Evolutionary conservation across 2,329 filamentous ascomycete genomes (phyloP).

Genomic region (Diaporthe eres): DNA sequence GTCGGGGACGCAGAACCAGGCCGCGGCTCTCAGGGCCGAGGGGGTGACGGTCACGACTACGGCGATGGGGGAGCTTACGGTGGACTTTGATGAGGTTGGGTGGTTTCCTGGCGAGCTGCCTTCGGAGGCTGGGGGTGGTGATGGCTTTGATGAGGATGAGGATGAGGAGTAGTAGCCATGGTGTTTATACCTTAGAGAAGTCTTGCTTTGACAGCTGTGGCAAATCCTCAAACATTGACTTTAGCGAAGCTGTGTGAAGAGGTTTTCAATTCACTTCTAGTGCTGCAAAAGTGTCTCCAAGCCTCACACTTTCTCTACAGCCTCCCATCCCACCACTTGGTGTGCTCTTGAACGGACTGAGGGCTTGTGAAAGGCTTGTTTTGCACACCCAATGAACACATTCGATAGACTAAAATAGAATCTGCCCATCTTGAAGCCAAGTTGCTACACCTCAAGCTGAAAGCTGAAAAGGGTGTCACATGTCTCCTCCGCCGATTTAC

Average conservation of each 20-base stretch:
- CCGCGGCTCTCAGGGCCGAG: slow-evolving; percentile 63
- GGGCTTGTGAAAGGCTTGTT: neutral
- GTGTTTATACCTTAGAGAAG: neutral
- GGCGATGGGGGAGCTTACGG: slow-evolving; percentile 65
- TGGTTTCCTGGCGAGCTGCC: slow-evolving; percentile 69
- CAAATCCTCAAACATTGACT: too few relatives aligned
- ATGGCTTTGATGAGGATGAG: slow-evolving; percentile 36
- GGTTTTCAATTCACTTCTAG: neutral
- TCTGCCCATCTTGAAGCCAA: neutral
- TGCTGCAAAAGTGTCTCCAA: neutral
- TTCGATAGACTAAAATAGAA: neutral
- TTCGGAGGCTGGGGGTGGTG: slow-evolving; percentile 53
- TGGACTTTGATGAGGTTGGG: slow-evolving; percentile 66
- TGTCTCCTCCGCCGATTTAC: too few relatives aligned
- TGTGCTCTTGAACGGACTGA: too few relatives aligned
- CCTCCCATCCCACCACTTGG: neutral
- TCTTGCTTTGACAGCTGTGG: neutral
- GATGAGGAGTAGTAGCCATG: slow-evolving; percentile 46
- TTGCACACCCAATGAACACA: neutral
- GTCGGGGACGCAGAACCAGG: slow-evolving; percentile 64
- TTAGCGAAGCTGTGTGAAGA: neutral
- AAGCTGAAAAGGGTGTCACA: too few relatives aligned
- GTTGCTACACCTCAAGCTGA: too few relatives aligned
- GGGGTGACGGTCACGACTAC: slow-evolving; percentile 65
- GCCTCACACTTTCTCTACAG: neutral